phyloP scores from a whole-genome alignment of 2,329 filamentous ascomycete species.

The Calonectria crousiana region DNA sequence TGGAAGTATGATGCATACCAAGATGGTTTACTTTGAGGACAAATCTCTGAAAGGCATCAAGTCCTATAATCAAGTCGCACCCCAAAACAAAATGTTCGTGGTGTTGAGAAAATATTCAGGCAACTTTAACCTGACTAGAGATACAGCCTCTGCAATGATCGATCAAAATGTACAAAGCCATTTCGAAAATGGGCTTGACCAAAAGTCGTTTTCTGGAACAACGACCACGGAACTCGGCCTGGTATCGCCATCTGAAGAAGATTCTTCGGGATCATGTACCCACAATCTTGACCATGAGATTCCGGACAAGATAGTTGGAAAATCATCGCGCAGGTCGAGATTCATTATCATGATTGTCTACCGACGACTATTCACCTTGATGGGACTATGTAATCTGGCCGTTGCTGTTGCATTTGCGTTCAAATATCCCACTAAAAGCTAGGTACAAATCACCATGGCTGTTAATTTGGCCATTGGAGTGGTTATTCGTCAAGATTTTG shows the following conservation, averaged over 20 bases:
- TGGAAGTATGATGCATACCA: neutral
- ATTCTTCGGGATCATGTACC: neutral
- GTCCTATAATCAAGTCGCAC: too few species aligned
- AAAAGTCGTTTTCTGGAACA: neutral
- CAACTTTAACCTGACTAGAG: neutral
- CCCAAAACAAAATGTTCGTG: neutral
- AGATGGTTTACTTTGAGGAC: neutral
- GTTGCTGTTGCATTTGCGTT: conserved; percentile 59
- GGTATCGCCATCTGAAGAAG: neutral
- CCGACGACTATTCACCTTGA: conserved; percentile 66
- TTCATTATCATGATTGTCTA: conserved; percentile 65
- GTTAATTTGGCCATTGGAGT: conserved; percentile 63
- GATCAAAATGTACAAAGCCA: neutral
- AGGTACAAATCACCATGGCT: conserved; percentile 57
- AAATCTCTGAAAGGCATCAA: neutral
- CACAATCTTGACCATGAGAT: conserved; percentile 39
- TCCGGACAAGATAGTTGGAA: conserved; percentile 56
- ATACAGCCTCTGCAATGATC: neutral
- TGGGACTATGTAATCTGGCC: conserved; percentile 64
- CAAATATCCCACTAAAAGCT: conserved; percentile 49
- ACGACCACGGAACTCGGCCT: neutral
- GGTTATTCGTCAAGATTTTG: conserved; percentile 64
- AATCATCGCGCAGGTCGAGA: conserved; percentile 53
- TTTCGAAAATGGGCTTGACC: neutral
- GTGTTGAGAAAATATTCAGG: neutral